Percentiles rank a stretch among this genome's conserved stretches.
These are phyloP conservation scores for Malassezia globosa DNA, from an alignment of 1,284 basidiomycete genomes.

Conservation along the genomic window DNA sequence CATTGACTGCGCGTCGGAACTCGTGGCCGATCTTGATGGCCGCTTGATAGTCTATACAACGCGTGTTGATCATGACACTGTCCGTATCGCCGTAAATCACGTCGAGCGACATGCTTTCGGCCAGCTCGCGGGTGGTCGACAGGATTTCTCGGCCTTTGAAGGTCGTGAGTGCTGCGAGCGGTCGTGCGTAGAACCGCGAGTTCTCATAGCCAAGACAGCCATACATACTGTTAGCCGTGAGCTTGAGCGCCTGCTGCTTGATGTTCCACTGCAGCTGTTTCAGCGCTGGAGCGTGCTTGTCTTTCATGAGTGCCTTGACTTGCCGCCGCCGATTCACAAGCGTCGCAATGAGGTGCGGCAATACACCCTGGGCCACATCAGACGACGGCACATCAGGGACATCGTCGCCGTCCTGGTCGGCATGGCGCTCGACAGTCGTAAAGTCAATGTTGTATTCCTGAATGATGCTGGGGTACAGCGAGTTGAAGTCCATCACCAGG, in stretches of 20 bases:
- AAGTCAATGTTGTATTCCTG: constrained; percentile 99
- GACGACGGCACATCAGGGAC: constrained; percentile 76
- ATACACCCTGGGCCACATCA: constrained; percentile 68
- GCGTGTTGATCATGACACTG: constrained; percentile 96
- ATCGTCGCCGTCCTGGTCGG: constrained; percentile 51
- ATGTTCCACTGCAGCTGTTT: constrained; percentile 84
- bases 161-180: constrained; percentile 88
- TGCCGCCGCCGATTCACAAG: constrained; percentile 77
- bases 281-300: constrained; percentile 61
- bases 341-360: constrained; percentile 88
- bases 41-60: constrained; percentile 72
- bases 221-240: constrained; percentile 99
- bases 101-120: constrained; percentile 77
- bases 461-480: constrained; percentile 95
- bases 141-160: constrained; percentile 96
- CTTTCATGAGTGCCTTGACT: constrained; percentile 93
- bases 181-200: constrained; percentile 91
- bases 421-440: constrained; percentile 69
- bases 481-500: constrained; percentile 99
- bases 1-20: constrained; percentile 92
- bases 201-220: constrained; percentile 97
- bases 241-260: constrained; percentile 90
- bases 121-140: constrained; percentile 81
- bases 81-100: constrained; percentile 99
- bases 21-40: constrained; percentile 81